Base-by-base conservation (phyloP, 1,284 basidiomycete genomes). In the Hypsizygus ulmarius region DNA sequence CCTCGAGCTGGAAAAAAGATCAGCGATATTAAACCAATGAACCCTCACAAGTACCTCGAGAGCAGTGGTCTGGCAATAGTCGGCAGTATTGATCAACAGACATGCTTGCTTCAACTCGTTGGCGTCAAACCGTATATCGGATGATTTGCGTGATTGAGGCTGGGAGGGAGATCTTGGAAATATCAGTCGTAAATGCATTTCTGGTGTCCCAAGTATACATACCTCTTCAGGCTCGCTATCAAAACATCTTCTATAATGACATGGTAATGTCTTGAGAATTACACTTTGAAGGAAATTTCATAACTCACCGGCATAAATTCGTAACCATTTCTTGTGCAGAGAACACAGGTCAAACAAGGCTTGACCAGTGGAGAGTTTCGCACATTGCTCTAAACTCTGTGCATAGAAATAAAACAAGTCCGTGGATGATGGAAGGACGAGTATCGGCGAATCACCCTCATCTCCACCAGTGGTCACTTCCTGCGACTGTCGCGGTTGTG, bases 321-420 rank as follows among this genome's bases (percentile, higher is more conserved):
- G 82, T 18, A 99, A 73, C 93, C 95, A 98, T 65, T 97, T 97
- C 62, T 84, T 89, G 63, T 93, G 93, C 30, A 97, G 69, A 16
- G 73, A 76, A 43, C 81, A 83, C 25, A 97, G 67, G 56, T 93
- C 90, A 63, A 84, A 87, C 56, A 96, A 70, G 2, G 91, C 81
- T 56, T 87, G 84, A 0, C 88, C 87, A 2, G 81, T 87, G n/a
- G 90, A 88, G 1, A 93, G 66, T 59, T 88, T 91, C 1, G 91
- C 87, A 63, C 95, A 98, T 63, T 94, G 90, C 50, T 99, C 97
- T 38, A 99, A 70, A 36, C 88, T 94, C 63, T 97, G 93, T 0
- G 88, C 91, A 64, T 99, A 99, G 66, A 97, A 93, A 66, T 96
- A 96, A 72, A 99, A 99, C 30, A 99, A 72, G 61, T 99, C 95